phyloP scores from a whole-genome alignment of 176 grass and related monocot species.

The Avena atlantica region DNA sequence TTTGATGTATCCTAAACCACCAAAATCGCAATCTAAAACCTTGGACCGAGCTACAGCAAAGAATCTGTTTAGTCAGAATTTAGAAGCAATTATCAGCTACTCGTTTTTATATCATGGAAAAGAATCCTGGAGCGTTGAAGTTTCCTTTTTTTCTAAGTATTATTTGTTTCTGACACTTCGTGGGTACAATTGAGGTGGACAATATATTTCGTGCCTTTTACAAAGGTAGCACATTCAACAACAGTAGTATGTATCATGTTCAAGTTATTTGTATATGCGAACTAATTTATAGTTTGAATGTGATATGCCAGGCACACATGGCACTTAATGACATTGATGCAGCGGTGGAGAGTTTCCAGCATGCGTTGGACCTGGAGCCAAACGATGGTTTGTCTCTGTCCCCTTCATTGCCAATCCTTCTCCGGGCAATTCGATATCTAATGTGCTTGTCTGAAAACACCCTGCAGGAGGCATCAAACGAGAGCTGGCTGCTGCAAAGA shows the following conservation, averaged over 20 bases:
- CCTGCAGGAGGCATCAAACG: conserved; percentile 81
- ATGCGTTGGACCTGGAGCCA: conserved; percentile 89
- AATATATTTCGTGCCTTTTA: background rate
- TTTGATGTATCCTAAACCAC: no score
- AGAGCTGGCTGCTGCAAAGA: conserved; percentile 85
- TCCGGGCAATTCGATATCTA: background rate
- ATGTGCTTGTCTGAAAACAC: conserved; percentile 25
- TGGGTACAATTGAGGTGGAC: background rate
- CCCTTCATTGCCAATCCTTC: background rate
- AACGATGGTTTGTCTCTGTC: conserved; percentile 69
- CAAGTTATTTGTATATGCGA: background rate
- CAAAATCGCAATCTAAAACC: no score
- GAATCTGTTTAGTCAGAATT: no score
- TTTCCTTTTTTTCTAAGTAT: conserved; percentile 14
- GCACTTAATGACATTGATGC: conserved; percentile 96
- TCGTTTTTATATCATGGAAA: background rate
- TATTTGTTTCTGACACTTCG: background rate
- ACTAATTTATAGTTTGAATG: conserved; percentile 4
- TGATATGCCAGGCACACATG: conserved; percentile 78
- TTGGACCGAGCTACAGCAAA: no score
- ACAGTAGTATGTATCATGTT: background rate
- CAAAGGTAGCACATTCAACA: background rate
- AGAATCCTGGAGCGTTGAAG: background rate
- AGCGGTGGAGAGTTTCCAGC: conserved; percentile 86
- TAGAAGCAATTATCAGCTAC: background rate